Conservation (phyloP, 1,284 basidiomycete genomes). For the Tilletia setariae region DNA sequence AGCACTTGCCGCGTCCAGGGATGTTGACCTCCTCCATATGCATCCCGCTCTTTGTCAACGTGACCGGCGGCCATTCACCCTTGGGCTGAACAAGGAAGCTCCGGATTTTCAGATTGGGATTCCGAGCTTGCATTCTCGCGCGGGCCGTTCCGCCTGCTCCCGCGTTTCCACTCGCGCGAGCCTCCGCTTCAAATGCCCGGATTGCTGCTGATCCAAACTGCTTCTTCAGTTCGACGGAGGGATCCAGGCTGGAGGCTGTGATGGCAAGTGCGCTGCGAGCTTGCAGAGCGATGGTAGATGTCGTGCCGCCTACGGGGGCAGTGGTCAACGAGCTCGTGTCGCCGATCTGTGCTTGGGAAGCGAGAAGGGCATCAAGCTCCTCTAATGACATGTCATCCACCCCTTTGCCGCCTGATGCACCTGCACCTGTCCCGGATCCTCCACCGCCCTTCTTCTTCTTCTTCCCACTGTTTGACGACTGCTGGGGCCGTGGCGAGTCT, state of each 20-base stretch:
- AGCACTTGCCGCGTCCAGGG: slow-evolving; percentile 31
- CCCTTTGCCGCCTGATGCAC: slow-evolving; percentile 15
- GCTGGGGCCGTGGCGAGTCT: not conserved
- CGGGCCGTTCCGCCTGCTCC: slow-evolving; percentile 20
- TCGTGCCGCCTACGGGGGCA: not conserved
- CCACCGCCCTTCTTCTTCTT: slow-evolving; percentile 22
- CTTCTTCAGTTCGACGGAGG: slow-evolving; percentile 43
- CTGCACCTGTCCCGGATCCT: not conserved
- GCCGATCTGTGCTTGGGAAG: slow-evolving; percentile 29
- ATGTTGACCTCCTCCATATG: slow-evolving; percentile 41
- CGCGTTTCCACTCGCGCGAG: slow-evolving; percentile 19
- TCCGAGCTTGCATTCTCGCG: slow-evolving; percentile 39
- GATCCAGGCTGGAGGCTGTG: slow-evolving; percentile 37
- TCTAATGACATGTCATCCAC: slow-evolving; percentile 51
- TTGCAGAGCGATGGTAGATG: not conserved
- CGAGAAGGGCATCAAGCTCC: slow-evolving; percentile 44
- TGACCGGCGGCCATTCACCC: slow-evolving; percentile 48
- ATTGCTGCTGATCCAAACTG: slow-evolving; percentile 53
- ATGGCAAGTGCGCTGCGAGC: not conserved
- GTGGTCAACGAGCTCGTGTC: not conserved
- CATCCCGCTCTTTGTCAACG: slow-evolving; percentile 47
- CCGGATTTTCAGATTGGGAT: slow-evolving; percentile 45
- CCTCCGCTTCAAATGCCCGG: slow-evolving; percentile 47
- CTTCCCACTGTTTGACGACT: not conserved
- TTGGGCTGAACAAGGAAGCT: slow-evolving; percentile 46